Evolutionary conservation across 495 filamentous ascomycete species (phyloP), one percentile per base, ranked within the genome.

Genomic region (Tuber borchii): DNA sequence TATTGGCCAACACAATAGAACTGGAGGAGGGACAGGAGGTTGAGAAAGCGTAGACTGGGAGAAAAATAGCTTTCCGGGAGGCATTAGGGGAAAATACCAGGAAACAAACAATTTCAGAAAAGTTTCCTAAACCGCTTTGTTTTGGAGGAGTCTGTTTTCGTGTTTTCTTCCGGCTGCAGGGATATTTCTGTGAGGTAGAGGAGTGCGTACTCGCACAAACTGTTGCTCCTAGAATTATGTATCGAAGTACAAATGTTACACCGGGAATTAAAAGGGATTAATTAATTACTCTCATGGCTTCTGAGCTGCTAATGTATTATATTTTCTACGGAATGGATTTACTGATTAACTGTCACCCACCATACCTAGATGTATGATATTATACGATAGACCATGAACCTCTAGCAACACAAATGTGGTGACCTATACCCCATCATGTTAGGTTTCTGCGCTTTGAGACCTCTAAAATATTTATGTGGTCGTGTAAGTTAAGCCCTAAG

Each of bases 1-100:
- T 42, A 85, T 70, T 14, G 83, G 80, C 75, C 83, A 77, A 37
- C 72, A 76, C 2, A 5, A 12, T 34, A 17, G 14, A 16, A 17
- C 31, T 34, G 26, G 26, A 14, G 56, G 26, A 19, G 56, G 70
- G 79, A 76, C 69, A 78, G 69, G 73, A 74, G 68, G 77, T 40
- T 65, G 74, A 80, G 71, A 74, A 81, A 76, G 75, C 79, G 51
- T 77, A 48, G n/a, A n/a, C 16, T 44, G 22, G 22, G 72, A 46
- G 69, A 31, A 2, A n/a, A 69, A 31, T 8, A 40, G 43, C 46
- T 78, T 69, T 70, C 31, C 69, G n/a, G 74, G 45, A 71, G 69
- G 46, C 70, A 79, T 77, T 65, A 16, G 3, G 56, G 6, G 56
- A 65, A 19, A 16, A 34, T 31, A 16, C 14, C 3, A 26, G 31